phyloP scores from a whole-genome alignment of 441 rosid genomes.

The Jatropha multifida region DNA sequence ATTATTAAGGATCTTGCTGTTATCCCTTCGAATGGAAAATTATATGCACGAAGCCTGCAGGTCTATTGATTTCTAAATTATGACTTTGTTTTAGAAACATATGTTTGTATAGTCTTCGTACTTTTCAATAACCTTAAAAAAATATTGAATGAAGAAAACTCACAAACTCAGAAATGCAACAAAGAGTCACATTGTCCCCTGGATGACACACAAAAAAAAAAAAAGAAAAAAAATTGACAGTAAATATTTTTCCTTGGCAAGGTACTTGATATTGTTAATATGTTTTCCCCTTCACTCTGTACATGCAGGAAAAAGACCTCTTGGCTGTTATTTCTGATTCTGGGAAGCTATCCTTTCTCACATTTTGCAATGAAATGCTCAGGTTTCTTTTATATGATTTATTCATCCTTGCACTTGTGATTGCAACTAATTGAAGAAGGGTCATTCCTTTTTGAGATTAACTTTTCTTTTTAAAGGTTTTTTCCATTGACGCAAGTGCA shows the following conservation, averaged over 20 bases:
- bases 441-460: background rate
- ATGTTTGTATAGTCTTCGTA: background rate
- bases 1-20: slow-evolving; percentile 80
- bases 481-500: slow-evolving; percentile 79
- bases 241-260: slow-evolving; percentile 9
- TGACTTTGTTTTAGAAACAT: background rate
- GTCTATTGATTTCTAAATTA: slow-evolving; percentile 26
- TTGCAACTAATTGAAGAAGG: background rate
- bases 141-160: slow-evolving; percentile 10
- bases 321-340: slow-evolving; percentile 93
- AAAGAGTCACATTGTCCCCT: background rate
- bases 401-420: slow-evolving; percentile 21
- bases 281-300: slow-evolving; percentile 23
- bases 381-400: slow-evolving; percentile 50
- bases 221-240: slow-evolving; percentile 1
- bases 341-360: slow-evolving; percentile 90
- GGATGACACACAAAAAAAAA: background rate
- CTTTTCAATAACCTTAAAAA: background rate
- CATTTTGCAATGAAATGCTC: slow-evolving; percentile 95
- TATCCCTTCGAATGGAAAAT: slow-evolving; percentile 63
- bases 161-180: background rate
- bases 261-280: slow-evolving; percentile 12
- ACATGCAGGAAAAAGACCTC: slow-evolving; percentile 79
- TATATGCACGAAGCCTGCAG: slow-evolving; percentile 47
- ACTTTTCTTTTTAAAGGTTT: slow-evolving; percentile 57